A percentile compares a stretch with the other conserved stretches of the same genome.
Conservation (phyloP, 2,329 filamentous ascomycete genomes). For the Colletotrichum paranaense region DNA sequence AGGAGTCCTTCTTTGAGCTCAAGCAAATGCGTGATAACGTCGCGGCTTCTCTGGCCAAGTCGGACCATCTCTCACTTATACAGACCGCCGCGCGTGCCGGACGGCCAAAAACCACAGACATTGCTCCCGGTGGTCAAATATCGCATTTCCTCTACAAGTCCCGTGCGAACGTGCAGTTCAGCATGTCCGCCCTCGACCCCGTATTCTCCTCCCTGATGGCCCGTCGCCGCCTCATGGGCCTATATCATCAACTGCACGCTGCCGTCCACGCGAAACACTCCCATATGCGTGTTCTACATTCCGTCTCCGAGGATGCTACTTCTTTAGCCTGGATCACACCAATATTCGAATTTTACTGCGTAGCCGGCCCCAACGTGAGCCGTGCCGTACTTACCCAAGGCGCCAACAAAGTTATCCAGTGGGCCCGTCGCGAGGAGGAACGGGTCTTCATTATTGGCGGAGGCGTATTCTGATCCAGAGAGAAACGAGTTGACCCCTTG, state of each 20-base stretch:
- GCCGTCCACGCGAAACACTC: slow-evolving; percentile 86
- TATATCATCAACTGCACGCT: slow-evolving; percentile 88
- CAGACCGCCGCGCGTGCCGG: slow-evolving; percentile 76
- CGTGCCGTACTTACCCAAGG: slow-evolving; percentile 79
- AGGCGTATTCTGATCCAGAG: slow-evolving; percentile 75
- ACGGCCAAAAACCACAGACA: slow-evolving; percentile 77
- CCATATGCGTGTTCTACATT: slow-evolving; percentile 88
- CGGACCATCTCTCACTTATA: slow-evolving; percentile 80
- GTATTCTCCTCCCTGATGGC: slow-evolving; percentile 70
- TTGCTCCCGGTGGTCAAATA: slow-evolving; percentile 83
- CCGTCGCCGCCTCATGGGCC: slow-evolving; percentile 79
- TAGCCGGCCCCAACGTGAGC: slow-evolving; percentile 81
- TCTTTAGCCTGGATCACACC: slow-evolving; percentile 93
- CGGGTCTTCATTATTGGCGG: slow-evolving; percentile 96
- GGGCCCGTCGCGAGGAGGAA: slow-evolving; percentile 93
- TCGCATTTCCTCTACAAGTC: slow-evolving; percentile 98
- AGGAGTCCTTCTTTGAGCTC: slow-evolving; percentile 92
- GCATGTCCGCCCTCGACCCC: slow-evolving; percentile 84
- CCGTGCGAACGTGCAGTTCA: slow-evolving; percentile 93
- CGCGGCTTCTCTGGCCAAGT: slow-evolving; percentile 77
- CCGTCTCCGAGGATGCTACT: slow-evolving; percentile 78
- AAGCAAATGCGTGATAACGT: slow-evolving; percentile 77
- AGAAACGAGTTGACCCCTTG: background rate
- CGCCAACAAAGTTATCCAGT: slow-evolving; percentile 90
- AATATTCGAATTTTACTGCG: slow-evolving; percentile 92